A percentile compares a stretch with the other conserved stretches of the same genome.
These are phyloP conservation scores for Yarrowia sp. DNA, from an alignment of 805 yeast species.

Conservation along the genomic window DNA sequence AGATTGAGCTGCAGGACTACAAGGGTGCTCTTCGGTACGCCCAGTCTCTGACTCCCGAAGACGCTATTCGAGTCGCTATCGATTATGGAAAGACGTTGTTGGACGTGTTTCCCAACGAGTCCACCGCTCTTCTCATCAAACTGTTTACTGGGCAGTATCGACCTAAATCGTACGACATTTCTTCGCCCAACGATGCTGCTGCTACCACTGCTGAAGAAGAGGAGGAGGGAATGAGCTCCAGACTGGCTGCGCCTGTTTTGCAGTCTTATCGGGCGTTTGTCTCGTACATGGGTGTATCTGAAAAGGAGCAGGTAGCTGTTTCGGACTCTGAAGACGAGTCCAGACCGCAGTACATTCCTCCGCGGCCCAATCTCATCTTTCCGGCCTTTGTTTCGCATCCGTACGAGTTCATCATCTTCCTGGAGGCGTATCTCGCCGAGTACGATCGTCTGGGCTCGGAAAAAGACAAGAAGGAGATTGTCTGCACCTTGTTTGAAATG, in stretches of 20 bases:
- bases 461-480: constrained; percentile 67
- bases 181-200: constrained; percentile 8
- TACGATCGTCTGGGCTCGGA: constrained; percentile 66
- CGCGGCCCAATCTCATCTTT: constrained; percentile 81
- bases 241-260: constrained; percentile 38
- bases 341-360: constrained; percentile 79
- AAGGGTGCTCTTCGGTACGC: constrained; percentile 61
- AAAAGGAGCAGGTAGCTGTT: constrained; percentile 28
- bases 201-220: constrained; percentile 1
- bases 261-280: constrained; percentile 59
- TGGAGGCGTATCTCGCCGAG: constrained; percentile 84
- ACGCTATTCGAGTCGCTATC: constrained; percentile 65
- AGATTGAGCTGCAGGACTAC: constrained; percentile 62
- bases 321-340: constrained; percentile 26
- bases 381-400: constrained; percentile 84
- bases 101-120: constrained; percentile 68
- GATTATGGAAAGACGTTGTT: constrained; percentile 63
- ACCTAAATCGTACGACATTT: constrained; percentile 40
- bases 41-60: constrained; percentile 67
- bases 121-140: constrained; percentile 76
- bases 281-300: constrained; percentile 44
- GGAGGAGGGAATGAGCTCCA: constrained; percentile 24
- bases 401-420: constrained; percentile 80
- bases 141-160: constrained; percentile 83
- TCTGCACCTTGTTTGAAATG: constrained; percentile 77